These are phyloP conservation scores for Botrytis cinerea DNA, from an alignment of 2,329 filamentous ascomycete genomes.

Conservation along the genomic window DNA sequence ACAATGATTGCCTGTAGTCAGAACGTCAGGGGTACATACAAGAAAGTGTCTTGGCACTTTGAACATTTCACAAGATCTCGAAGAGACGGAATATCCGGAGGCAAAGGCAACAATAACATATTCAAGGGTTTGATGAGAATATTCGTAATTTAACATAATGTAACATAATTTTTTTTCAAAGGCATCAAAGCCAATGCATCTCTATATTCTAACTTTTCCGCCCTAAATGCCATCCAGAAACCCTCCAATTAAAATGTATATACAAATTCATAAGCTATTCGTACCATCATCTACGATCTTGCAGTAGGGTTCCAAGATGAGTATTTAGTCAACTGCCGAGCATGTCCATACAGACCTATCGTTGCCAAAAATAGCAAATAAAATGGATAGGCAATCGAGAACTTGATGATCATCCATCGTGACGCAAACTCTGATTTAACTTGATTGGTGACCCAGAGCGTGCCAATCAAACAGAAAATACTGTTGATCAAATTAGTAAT, in stretches of 20 bases:
- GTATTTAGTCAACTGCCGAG: conserved; percentile 42
- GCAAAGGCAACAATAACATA: not conserved
- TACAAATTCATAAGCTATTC: not conserved
- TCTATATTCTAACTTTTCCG: not conserved
- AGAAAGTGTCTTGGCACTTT: not conserved
- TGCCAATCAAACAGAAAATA: conserved; percentile 47
- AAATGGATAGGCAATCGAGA: conserved; percentile 48
- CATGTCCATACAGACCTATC: conserved; percentile 25
- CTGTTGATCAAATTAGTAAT: conserved; percentile 32
- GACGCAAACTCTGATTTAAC: conserved; percentile 50
- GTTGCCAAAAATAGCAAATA: conserved; percentile 40
- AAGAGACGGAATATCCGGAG: not conserved
- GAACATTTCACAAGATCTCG: not conserved
- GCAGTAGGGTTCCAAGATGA: conserved; percentile 50
- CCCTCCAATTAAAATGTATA: not conserved
- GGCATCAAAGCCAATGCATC: not conserved
- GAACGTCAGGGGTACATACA: not conserved
- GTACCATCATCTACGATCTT: conserved; percentile 23
- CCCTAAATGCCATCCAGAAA: not conserved
- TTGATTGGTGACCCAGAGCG: conserved; percentile 49
- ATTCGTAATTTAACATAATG: not conserved
- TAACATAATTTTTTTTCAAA: not conserved
- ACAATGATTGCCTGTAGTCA: not conserved
- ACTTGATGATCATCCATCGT: conserved; percentile 46
- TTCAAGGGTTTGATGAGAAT: not conserved